Evolutionary conservation across 176 grass and related monocot genomes (phyloP).

Genomic region (Avena atlantica): DNA sequence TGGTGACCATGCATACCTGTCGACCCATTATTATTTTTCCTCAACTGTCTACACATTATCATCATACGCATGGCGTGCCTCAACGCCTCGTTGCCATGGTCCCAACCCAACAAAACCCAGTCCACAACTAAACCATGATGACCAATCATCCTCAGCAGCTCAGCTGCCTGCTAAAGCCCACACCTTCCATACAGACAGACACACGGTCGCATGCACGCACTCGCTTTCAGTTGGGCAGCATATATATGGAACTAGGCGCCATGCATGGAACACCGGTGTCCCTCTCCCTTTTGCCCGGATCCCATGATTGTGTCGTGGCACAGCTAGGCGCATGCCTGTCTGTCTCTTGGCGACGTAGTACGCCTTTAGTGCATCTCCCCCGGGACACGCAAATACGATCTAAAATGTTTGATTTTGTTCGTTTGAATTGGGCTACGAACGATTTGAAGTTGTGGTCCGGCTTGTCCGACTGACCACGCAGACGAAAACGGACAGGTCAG

Average conservation of each 20-base stretch:
- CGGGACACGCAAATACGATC: no score
- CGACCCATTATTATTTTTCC: neutral
- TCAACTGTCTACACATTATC: neutral
- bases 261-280: neutral
- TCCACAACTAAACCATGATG: neutral
- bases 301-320: slow-evolving; percentile 27
- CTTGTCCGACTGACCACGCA: no score
- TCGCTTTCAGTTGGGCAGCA: neutral
- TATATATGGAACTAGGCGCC: no score
- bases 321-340: slow-evolving; percentile 13
- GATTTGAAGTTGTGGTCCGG: no score
- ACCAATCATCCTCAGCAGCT: neutral
- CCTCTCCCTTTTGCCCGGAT: neutral
- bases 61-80: neutral
- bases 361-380: no score
- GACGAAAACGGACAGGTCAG: no score
- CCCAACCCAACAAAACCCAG: neutral
- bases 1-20: neutral
- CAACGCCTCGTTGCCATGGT: neutral
- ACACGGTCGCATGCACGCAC: neutral
- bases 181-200: neutral
- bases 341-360: neutral
- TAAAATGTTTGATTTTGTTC: no score
- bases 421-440: no score
- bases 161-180: slow-evolving; percentile 1